Conservation (phyloP, 495 filamentous ascomycete genomes). For the Podospora pseudopauciseta region DNA sequence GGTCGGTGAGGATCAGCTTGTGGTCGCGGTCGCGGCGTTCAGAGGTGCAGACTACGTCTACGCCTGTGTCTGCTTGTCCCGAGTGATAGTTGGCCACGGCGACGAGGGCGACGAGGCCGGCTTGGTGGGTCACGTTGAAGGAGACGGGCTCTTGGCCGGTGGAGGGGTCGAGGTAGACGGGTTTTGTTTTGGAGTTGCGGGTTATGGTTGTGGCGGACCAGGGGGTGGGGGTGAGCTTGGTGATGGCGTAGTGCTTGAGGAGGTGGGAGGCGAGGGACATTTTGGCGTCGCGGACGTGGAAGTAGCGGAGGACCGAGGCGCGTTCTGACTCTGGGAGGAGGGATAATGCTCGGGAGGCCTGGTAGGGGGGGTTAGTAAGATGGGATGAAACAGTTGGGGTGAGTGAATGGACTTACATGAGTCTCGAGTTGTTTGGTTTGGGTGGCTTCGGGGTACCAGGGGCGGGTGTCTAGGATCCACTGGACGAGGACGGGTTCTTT, state of each 20-base stretch:
- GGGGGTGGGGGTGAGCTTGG: conserved; percentile 53
- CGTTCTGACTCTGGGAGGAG: conserved; percentile 55
- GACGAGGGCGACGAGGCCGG: conserved; percentile 64
- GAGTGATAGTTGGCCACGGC: conserved; percentile 25
- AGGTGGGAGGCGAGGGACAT: conserved; percentile 71
- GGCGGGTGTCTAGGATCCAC: conserved; percentile 48
- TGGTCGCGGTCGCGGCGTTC: conserved; percentile 60
- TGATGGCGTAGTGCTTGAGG: conserved; percentile 72
- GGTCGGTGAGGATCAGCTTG: conserved; percentile 40
- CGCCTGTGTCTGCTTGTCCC: conserved; percentile 47
- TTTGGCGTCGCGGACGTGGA: conserved; percentile 60
- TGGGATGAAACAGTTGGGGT: background rate
- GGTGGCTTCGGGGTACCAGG: conserved; percentile 41
- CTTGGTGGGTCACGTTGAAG: conserved; percentile 90
- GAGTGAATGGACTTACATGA: conserved; percentile 30
- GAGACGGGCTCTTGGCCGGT: conserved; percentile 46
- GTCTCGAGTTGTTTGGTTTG: conserved; percentile 39
- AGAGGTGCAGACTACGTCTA: conserved; percentile 71
- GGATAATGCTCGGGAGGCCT: conserved; percentile 54
- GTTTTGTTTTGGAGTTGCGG: conserved; percentile 60
- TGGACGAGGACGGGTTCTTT: conserved; percentile 30
- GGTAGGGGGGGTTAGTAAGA: conserved; percentile 1
- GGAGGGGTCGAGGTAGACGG: conserved; percentile 42
- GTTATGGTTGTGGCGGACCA: conserved; percentile 62
- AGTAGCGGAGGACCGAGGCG: conserved; percentile 51